Conservation (phyloP, 805 yeast genomes). For the Kregervanrija pseudodelftensis region DNA sequence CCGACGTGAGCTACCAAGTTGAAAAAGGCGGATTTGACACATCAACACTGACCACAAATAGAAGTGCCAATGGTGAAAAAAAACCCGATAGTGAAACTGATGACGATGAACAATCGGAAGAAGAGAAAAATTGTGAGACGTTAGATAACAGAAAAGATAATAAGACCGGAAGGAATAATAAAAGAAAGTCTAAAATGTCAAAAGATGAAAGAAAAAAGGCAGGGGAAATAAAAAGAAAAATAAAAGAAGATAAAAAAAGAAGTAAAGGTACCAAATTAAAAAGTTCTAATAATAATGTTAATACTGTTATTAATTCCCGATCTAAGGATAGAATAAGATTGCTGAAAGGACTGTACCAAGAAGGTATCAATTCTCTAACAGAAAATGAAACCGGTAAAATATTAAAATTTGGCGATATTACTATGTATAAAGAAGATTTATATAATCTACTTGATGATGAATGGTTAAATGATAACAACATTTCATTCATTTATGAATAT, state of each 20-base stretch:
- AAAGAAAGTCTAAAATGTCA: neutral
- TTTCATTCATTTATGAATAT: slow-evolving; percentile 55
- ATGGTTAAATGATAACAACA: slow-evolving; percentile 70
- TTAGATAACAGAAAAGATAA: neutral
- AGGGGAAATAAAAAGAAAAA: slow-evolving; percentile 19
- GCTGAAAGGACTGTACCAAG: slow-evolving; percentile 8
- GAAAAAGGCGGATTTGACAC: neutral
- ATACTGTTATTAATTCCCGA: slow-evolving; percentile 5
- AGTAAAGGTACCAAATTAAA: slow-evolving; percentile 1
- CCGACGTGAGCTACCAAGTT: neutral
- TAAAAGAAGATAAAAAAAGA: slow-evolving; percentile 6
- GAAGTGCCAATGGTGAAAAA: slow-evolving; percentile 22
- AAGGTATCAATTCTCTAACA: slow-evolving; percentile 7
- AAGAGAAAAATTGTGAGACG: neutral
- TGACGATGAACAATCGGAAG: slow-evolving; percentile 13
- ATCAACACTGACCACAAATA: neutral
- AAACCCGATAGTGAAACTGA: slow-evolving; percentile 27
- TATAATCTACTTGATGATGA: slow-evolving; percentile 52
- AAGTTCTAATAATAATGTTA: neutral
- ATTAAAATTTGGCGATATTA: slow-evolving; percentile 48
- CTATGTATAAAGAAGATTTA: slow-evolving; percentile 53
- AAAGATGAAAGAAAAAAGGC: slow-evolving; percentile 18
- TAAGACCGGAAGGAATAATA: neutral
- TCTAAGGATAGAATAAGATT: slow-evolving; percentile 13
- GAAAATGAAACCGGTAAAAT: slow-evolving; percentile 22